A percentile compares a stretch with the other conserved stretches of the same genome.
Conservation (phyloP, 495 filamentous ascomycete species). For the Poronia punctata region DNA sequence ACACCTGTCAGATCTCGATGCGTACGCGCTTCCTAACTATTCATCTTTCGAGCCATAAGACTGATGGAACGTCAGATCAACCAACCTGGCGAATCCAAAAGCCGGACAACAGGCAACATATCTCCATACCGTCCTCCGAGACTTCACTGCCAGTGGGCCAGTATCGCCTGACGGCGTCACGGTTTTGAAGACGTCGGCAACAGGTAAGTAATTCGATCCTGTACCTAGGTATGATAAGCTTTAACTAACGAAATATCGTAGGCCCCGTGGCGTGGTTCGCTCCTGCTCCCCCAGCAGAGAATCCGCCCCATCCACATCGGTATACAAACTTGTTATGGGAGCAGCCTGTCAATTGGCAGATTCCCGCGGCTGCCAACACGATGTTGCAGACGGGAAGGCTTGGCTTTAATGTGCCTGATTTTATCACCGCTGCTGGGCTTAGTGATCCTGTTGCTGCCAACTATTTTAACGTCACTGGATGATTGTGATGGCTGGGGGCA, state of each 20-base stretch:
- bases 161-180: slow-evolving; percentile 24
- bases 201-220: background rate
- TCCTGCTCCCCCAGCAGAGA: slow-evolving; percentile 37
- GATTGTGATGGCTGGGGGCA: background rate
- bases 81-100: slow-evolving; percentile 31
- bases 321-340: slow-evolving; percentile 40
- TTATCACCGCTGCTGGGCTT: slow-evolving; percentile 31
- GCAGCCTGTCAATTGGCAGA: slow-evolving; percentile 32
- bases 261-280: slow-evolving; percentile 35
- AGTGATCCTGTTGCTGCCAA: slow-evolving; percentile 33
- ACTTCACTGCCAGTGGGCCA: slow-evolving; percentile 32
- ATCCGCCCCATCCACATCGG: slow-evolving; percentile 36
- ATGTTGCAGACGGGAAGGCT: slow-evolving; percentile 29
- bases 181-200: slow-evolving; percentile 26
- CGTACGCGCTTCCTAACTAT: slow-evolving; percentile 21
- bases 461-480: slow-evolving; percentile 36
- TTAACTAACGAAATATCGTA: slow-evolving; percentile 14
- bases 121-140: slow-evolving; percentile 40
- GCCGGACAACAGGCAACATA: slow-evolving; percentile 29
- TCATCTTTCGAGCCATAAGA: too few relatives aligned
- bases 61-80: slow-evolving; percentile 20
- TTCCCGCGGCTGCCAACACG: slow-evolving; percentile 24
- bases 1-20: slow-evolving; percentile 28
- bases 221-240: background rate
- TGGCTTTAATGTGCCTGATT: slow-evolving; percentile 35